These are phyloP conservation scores for Chaetomium sp. DNA, from an alignment of 2,329 filamentous ascomycete genomes.

Conservation along the genomic window DNA sequence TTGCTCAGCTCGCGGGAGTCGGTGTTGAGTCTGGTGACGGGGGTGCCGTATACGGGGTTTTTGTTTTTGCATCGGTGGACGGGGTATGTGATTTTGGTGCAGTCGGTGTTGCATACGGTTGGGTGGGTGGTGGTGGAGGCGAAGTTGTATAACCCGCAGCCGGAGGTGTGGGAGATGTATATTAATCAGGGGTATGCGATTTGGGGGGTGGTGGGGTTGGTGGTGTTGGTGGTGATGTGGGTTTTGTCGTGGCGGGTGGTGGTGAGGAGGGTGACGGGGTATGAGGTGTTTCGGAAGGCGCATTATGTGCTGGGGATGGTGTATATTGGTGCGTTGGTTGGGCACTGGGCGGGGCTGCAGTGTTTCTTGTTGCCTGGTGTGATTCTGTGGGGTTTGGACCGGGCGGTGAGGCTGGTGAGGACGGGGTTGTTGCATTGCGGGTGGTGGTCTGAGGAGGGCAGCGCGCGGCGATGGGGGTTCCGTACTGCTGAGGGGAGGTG, in stretches of 20 bases:
- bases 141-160: slow-evolving; percentile 65
- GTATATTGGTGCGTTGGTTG: slow-evolving; percentile 70
- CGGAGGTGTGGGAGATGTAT: slow-evolving; percentile 48
- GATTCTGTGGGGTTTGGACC: slow-evolving; percentile 59
- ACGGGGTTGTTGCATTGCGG: slow-evolving; percentile 56
- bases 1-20: slow-evolving; percentile 64
- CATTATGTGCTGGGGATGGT: slow-evolving; percentile 68
- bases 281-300: slow-evolving; percentile 70
- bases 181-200: slow-evolving; percentile 62
- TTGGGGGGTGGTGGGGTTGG: slow-evolving; percentile 65
- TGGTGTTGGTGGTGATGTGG: slow-evolving; percentile 55
- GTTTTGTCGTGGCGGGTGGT: slow-evolving; percentile 52
- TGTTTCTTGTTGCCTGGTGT: slow-evolving; percentile 64
- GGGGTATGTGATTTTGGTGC: slow-evolving; percentile 64
- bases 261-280: slow-evolving; percentile 57
- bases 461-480: slow-evolving; percentile 43
- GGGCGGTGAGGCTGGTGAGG: slow-evolving; percentile 51
- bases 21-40: slow-evolving; percentile 61
- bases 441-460: slow-evolving; percentile 32
- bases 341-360: slow-evolving; percentile 61
- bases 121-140: slow-evolving; percentile 63
- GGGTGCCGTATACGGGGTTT: slow-evolving; percentile 70
- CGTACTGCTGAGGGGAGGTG: slow-evolving; percentile 41
- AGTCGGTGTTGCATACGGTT: slow-evolving; percentile 63
- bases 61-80: slow-evolving; percentile 73